These are phyloP conservation scores for Pleochaeta shiraiana DNA, from an alignment of 2,329 filamentous ascomycete genomes.

Conservation along the genomic window DNA sequence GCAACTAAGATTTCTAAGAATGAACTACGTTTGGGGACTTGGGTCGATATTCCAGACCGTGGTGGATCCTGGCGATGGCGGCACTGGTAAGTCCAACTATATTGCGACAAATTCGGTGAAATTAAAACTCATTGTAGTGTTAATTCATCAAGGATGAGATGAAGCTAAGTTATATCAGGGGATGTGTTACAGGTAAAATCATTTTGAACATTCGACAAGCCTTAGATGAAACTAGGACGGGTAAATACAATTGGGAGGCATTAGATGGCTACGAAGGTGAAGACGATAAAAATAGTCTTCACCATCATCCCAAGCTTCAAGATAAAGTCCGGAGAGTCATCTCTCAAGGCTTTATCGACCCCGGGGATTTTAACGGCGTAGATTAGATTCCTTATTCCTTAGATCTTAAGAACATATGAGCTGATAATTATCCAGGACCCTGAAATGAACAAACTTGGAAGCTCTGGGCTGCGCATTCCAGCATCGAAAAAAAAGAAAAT, in stretches of 20 bases:
- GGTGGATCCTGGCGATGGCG: constrained; percentile 53
- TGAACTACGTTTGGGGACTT: constrained; percentile 49
- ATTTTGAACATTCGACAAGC: constrained; percentile 40
- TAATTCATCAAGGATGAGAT: background rate
- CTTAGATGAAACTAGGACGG: constrained; percentile 27
- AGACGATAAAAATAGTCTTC: constrained; percentile 37
- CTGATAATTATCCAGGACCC: constrained; percentile 13
- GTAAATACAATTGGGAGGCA: constrained; percentile 21
- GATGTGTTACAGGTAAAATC: constrained; percentile 63
- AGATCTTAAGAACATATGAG: background rate
- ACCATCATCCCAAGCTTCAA: constrained; percentile 35
- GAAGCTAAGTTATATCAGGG: constrained; percentile 40
- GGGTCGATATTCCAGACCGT: constrained; percentile 33
- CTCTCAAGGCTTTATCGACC: constrained; percentile 56
- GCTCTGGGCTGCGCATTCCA: constrained; percentile 12
- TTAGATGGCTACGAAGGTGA: constrained; percentile 48
- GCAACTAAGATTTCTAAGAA: constrained; percentile 55
- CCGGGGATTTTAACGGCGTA: constrained; percentile 79
- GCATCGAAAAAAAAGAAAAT: constrained; percentile 12
- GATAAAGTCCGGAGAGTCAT: constrained; percentile 54
- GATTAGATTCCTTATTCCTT: background rate
- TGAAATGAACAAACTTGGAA: constrained; percentile 18
- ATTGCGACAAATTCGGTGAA: background rate
- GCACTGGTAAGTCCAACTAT: constrained; percentile 46
- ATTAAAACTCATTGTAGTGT: background rate